Base-by-base conservation (phyloP, 2,329 filamentous ascomycete species). In the Trichoderma koningii region DNA sequence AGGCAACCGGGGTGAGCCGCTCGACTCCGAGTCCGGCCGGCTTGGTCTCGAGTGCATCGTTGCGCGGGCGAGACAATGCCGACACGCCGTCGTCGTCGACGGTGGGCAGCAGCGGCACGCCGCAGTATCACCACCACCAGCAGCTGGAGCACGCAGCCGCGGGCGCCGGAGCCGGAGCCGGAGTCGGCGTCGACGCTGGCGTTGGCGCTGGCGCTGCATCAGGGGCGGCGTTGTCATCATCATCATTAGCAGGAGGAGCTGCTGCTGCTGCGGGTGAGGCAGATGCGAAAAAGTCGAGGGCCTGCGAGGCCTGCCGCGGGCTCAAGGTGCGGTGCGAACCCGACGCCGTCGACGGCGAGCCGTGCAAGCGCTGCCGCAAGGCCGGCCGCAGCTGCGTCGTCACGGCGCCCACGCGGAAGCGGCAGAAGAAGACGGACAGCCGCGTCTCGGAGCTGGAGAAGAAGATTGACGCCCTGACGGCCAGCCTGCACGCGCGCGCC, bases 361-460 rank as follows among this genome's bases (percentile, higher is more conserved):
- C 88, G 3, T 92, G 89, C 75, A 87, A 85, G 74, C 85, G 93
- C 68, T 97, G 93, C 75, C 85, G 85, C 57, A 96, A 96, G 78
- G 90, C 92, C 3, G 86, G 87, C n/a, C 82, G 92, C 44, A 82
- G 82, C 68, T 96, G 93, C 73, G 79, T 93, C 47, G 88, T 93
- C 67, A 96, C 92, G 1, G 86, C 87, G 68, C 91, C 85, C 15
- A 86, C 82, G 34, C 76, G 92, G 47, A 96, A 96, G 78, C 84
- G 93, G 51, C 91, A 94, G 80, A 96, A 94, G 81, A 96, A 96
- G 82, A 93, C 91, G 62, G 93, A 96, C 75, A 94, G 87, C 69
- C 85, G 92, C 59, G 93, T 97, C 14, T 90, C 92, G 9, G 93
- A 97, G 80, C 82, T 97, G 59, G 93, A 97, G 81, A 92, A 89